phyloP scores from a whole-genome alignment of 495 filamentous ascomycete genomes.

The Penicillium paradoxum region DNA sequence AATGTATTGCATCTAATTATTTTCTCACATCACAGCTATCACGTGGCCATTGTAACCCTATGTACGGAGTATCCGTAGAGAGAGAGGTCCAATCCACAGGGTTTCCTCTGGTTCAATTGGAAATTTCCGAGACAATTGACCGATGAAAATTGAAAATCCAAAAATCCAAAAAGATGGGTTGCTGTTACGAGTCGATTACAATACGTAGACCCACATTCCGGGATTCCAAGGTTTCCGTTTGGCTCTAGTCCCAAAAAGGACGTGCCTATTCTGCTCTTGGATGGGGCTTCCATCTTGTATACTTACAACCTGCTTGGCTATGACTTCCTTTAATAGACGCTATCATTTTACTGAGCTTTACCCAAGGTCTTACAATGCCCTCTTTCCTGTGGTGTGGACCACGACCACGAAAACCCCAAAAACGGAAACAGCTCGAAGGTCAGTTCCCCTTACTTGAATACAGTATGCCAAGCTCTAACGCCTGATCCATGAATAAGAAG shows the following conservation, averaged over 20 bases:
- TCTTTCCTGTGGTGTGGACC: constrained; percentile 2
- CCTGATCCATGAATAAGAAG: constrained; percentile 14
- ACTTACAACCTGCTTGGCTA: background rate
- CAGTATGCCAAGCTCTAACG: background rate
- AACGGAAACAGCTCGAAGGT: constrained; percentile 6
- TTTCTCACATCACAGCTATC: background rate
- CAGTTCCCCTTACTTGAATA: background rate
- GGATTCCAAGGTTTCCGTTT: background rate
- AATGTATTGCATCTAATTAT: no score
- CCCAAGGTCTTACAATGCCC: background rate
- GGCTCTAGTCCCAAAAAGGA: background rate
- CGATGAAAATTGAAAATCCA: no score
- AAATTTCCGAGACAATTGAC: no score
- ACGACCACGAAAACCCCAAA: background rate
- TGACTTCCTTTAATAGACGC: background rate
- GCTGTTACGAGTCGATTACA: no score
- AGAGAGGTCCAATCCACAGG: no score
- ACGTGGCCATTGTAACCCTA: background rate
- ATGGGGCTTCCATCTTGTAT: background rate
- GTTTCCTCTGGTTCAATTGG: no score
- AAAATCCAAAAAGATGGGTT: no score
- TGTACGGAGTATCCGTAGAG: no score
- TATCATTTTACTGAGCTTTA: background rate
- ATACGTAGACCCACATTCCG: no score
- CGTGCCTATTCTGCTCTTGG: background rate